phyloP scores from a whole-genome alignment of 805 yeast species.

The Candida glaebosa region DNA sequence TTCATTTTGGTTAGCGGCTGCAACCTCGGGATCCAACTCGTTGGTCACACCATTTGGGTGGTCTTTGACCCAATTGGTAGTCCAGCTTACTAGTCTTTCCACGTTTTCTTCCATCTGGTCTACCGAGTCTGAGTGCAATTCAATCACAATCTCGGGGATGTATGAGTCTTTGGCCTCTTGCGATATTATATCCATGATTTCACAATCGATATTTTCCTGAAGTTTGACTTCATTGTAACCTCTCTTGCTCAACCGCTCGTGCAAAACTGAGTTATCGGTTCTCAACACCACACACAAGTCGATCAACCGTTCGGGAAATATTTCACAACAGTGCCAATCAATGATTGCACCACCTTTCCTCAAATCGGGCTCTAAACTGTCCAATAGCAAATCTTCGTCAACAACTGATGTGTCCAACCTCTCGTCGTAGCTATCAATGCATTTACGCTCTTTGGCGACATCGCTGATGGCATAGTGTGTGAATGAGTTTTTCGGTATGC shows the following conservation, averaged over 20 bases:
- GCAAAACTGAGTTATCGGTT: conserved; percentile 67
- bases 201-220: conserved; percentile 91
- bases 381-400: conserved; percentile 86
- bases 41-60: conserved; percentile 32
- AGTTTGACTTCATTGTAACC: conserved; percentile 79
- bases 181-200: conserved; percentile 88
- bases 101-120: conserved; percentile 84
- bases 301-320: conserved; percentile 87
- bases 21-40: conserved; percentile 19
- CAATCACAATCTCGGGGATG: conserved; percentile 76
- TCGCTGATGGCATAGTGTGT: conserved; percentile 68
- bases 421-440: conserved; percentile 83
- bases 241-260: conserved; percentile 72
- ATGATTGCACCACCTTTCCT: conserved; percentile 84
- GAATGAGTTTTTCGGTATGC: conserved; percentile 24
- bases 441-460: conserved; percentile 71
- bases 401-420: conserved; percentile 82
- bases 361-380: conserved; percentile 71
- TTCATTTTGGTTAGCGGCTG: conserved; percentile 13
- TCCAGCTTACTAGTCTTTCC: conserved; percentile 72
- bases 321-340: conserved; percentile 98
- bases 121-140: conserved; percentile 64
- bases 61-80: conserved; percentile 67
- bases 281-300: conserved; percentile 89
- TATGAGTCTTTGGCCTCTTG: conserved; percentile 87